phyloP scores from a whole-genome alignment of 495 filamentous ascomycete genomes.

The Aspergillus diversus region DNA sequence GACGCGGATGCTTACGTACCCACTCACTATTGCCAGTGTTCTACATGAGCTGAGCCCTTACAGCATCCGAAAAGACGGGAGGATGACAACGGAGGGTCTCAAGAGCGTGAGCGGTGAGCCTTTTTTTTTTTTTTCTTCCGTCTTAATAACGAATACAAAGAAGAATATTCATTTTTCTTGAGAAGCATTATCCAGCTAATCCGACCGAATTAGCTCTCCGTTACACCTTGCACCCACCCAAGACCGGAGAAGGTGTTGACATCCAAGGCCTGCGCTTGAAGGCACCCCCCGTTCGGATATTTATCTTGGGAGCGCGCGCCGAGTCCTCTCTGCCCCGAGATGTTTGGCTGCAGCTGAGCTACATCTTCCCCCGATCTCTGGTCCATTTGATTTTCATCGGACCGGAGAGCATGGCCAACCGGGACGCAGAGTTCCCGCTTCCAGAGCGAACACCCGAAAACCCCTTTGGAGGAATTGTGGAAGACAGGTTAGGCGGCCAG shows the following conservation, averaged over 20 bases:
- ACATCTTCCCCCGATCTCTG: constrained; percentile 80
- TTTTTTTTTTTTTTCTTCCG: constrained; percentile 10
- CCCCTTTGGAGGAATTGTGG: constrained; percentile 89
- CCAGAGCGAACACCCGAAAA: constrained; percentile 81
- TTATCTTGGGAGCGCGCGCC: constrained; percentile 92
- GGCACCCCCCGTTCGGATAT: constrained; percentile 86
- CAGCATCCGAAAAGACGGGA: constrained; percentile 66
- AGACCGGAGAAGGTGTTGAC: constrained; percentile 69
- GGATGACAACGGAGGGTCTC: constrained; percentile 83
- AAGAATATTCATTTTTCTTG: too few relatives aligned
- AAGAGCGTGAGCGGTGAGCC: constrained; percentile 87
- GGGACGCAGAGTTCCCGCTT: constrained; percentile 86
- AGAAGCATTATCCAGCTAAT: constrained; percentile 13
- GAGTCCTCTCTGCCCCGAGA: constrained; percentile 94
- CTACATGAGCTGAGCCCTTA: constrained; percentile 95
- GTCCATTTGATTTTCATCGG: constrained; percentile 90
- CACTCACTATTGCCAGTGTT: constrained; percentile 85
- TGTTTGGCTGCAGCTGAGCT: constrained; percentile 87
- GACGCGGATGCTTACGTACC: constrained; percentile 91
- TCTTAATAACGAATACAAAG: not conserved
- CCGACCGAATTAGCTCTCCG: constrained; percentile 67
- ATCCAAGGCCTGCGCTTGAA: constrained; percentile 80
- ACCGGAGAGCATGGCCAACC: constrained; percentile 90
- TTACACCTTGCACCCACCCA: constrained; percentile 89
- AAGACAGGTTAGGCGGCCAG: constrained; percentile 78